Percentiles rank a stretch among this genome's conserved stretches.
phyloP scores from a whole-genome alignment of 2,329 filamentous ascomycete genomes.

The Nannizziopsis arthrosporioides region DNA sequence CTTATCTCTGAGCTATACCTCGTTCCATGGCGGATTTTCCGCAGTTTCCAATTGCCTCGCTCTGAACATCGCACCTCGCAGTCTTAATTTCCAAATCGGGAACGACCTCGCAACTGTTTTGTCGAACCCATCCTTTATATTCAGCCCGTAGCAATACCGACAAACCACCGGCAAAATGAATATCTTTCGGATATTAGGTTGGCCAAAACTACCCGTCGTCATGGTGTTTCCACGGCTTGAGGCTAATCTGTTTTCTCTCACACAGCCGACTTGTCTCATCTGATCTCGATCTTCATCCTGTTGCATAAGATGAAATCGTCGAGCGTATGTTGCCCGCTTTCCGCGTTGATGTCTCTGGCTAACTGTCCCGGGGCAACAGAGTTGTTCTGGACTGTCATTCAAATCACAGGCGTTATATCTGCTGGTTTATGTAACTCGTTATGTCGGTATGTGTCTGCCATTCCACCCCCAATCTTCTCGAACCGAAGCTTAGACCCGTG shows the following conservation, averaged over 20 bases:
- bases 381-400: slow-evolving; percentile 94
- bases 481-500: not conserved
- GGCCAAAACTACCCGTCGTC: slow-evolving; percentile 15
- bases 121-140: too few species aligned
- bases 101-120: not conserved
- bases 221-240: not conserved
- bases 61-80: not conserved
- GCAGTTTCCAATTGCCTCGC: not conserved
- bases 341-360: not conserved
- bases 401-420: slow-evolving; percentile 95
- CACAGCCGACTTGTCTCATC: slow-evolving; percentile 84
- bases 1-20: not conserved
- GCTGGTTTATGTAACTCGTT: slow-evolving; percentile 84
- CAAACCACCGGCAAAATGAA: slow-evolving; percentile 45
- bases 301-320: slow-evolving; percentile 93
- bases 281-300: slow-evolving; percentile 85
- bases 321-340: slow-evolving; percentile 49
- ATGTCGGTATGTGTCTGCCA: slow-evolving; percentile 57
- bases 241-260: slow-evolving; percentile 14
- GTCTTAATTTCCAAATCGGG: not conserved
- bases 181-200: slow-evolving; percentile 57
- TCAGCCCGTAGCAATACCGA: not conserved
- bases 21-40: slow-evolving; percentile 8
- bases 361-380: slow-evolving; percentile 43
- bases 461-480: not conserved